These are phyloP conservation scores for Cylindrotheca closterium DNA, from an alignment of 108 stramenopile genomes.

Conservation along the genomic window DNA sequence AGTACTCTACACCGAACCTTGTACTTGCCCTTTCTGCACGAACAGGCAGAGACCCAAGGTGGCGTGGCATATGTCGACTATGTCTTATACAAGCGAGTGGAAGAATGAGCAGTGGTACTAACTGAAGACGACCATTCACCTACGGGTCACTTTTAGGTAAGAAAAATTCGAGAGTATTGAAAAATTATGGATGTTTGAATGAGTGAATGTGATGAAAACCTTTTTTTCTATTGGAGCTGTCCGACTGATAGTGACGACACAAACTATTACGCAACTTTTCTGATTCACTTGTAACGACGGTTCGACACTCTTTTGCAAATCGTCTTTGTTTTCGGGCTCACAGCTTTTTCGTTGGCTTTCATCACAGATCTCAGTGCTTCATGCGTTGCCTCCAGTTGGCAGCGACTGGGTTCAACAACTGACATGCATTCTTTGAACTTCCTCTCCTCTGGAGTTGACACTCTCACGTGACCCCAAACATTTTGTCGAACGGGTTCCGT, in stretches of 20 bases:
- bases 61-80: constrained; percentile 15
- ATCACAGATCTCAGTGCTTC: too few species aligned
- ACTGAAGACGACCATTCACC: too few species aligned
- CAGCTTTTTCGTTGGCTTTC: too few species aligned
- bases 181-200: neutral
- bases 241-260: constrained; percentile 26
- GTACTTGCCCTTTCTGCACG: constrained; percentile 49
- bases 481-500: too few species aligned
- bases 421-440: too few species aligned
- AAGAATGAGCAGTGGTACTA: neutral
- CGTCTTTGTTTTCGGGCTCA: too few species aligned
- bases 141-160: too few species aligned
- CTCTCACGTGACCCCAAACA: too few species aligned
- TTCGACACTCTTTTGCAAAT: too few species aligned
- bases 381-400: too few species aligned
- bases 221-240: constrained; percentile 37
- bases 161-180: neutral
- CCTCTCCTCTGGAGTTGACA: too few species aligned
- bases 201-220: constrained; percentile 25
- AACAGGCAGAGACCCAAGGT: constrained; percentile 14
- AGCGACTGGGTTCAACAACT: too few species aligned
- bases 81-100: constrained; percentile 11
- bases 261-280: constrained; percentile 24
- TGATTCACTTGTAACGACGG: constrained; percentile 6
- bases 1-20: constrained; percentile 47